Evolutionary conservation across 768 basidiomycete genomes (phyloP).

Genomic region (Porpolomopsis calyptriformis): DNA sequence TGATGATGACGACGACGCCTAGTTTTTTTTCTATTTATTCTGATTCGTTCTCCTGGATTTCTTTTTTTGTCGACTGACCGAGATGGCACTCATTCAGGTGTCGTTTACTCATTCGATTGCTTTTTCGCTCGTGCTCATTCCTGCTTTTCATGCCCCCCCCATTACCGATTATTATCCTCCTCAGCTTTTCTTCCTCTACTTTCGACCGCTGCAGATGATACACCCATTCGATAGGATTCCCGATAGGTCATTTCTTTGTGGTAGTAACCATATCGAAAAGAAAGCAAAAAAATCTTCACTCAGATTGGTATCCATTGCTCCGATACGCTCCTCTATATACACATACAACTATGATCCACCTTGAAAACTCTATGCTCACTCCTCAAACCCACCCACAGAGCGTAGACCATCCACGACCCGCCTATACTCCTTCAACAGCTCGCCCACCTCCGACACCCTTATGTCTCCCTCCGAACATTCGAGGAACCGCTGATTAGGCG

Average conservation of each 20-base stretch:
- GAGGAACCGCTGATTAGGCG: slow-evolving; percentile 61
- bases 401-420: slow-evolving; percentile 62
- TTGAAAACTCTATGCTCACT: slow-evolving; percentile 11
- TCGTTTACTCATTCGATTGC: too few species aligned
- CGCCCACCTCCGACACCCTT: slow-evolving; percentile 66
- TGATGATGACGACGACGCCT: neutral
- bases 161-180: neutral
- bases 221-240: too few species aligned
- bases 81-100: too few species aligned
- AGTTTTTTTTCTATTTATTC: too few species aligned
- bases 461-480: slow-evolving; percentile 69
- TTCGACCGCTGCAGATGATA: too few species aligned
- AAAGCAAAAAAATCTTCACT: too few species aligned
- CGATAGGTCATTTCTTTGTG: neutral
- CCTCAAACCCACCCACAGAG: slow-evolving; percentile 47
- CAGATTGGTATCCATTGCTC: too few species aligned
- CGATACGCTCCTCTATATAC: too few species aligned
- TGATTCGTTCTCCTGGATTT: neutral
- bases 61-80: neutral
- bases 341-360: too few species aligned
- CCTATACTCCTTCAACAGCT: slow-evolving; percentile 74
- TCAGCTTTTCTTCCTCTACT: neutral
- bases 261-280: neutral
- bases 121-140: neutral
- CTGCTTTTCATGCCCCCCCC: neutral